These are phyloP conservation scores for Hymenoscyphus salicellus DNA, from an alignment of 2,329 filamentous ascomycete genomes.

Conservation along the genomic window DNA sequence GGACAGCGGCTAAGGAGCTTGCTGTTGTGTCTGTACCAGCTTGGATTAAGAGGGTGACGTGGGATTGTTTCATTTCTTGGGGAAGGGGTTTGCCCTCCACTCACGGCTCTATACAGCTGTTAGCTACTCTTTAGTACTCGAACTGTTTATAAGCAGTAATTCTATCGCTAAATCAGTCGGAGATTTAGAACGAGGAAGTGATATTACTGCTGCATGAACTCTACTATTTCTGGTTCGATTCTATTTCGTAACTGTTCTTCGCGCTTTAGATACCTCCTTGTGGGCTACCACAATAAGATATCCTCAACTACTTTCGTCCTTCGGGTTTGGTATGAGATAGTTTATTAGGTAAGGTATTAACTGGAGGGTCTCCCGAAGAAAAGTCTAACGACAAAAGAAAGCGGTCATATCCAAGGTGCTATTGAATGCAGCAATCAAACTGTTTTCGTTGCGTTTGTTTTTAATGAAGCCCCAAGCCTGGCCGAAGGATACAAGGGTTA, in stretches of 20 bases:
- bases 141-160: background rate
- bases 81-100: background rate
- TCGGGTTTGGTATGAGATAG: background rate
- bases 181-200: background rate
- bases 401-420: background rate
- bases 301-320: background rate
- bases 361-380: background rate
- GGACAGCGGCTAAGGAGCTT: background rate
- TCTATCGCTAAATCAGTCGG: background rate
- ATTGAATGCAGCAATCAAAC: background rate
- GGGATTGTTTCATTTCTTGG: background rate
- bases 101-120: background rate
- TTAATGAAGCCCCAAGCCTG: background rate
- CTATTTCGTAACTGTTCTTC: background rate
- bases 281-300: background rate
- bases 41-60: background rate
- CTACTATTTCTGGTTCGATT: background rate
- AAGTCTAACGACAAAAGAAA: background rate
- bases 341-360: background rate
- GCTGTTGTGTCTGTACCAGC: background rate
- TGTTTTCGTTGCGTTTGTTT: background rate
- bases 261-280: background rate
- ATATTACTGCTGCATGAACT: background rate
- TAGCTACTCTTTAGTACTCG: background rate
- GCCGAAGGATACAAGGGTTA: background rate